A percentile compares a stretch with the other conserved stretches of the same genome.
phyloP scores from a whole-genome alignment of 768 basidiomycete species.

The Lactarius sp. region DNA sequence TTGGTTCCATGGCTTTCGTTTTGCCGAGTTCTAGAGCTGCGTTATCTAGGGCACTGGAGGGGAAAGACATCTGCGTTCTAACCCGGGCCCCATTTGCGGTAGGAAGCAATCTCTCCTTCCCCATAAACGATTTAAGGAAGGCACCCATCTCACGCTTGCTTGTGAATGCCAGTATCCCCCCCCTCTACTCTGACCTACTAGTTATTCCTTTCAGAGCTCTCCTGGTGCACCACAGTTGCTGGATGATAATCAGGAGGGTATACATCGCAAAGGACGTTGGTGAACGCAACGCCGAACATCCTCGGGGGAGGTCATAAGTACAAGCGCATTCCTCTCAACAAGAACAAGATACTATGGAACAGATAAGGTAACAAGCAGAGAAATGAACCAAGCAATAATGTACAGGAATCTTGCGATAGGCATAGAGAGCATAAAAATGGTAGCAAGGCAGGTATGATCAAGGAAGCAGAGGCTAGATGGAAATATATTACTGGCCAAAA shows the following conservation, averaged over 20 bases:
- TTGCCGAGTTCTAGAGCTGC: not conserved
- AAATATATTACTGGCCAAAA: not conserved
- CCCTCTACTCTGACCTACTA: not conserved
- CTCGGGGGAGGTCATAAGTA: not conserved
- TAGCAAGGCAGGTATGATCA: slow-evolving; percentile 13
- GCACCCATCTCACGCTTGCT: not conserved
- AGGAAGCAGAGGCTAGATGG: slow-evolving; percentile 6
- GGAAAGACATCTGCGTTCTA: not conserved
- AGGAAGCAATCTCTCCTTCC: not conserved
- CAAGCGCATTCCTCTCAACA: not conserved
- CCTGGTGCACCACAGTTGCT: not conserved
- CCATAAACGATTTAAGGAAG: not conserved
- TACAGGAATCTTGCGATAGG: not conserved
- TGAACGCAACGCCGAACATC: not conserved
- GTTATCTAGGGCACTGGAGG: not conserved
- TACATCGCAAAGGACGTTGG: not conserved
- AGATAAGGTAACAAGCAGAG: slow-evolving; percentile 8
- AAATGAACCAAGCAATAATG: not conserved
- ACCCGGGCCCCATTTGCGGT: not conserved
- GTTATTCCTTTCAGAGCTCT: not conserved
- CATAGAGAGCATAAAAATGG: slow-evolving; percentile 14
- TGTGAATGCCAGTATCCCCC: not conserved
- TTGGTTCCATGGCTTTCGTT: not conserved
- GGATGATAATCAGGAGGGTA: not conserved
- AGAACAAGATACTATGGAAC: not conserved